A percentile compares a stretch with the other conserved stretches of the same genome.
phyloP scores from a whole-genome alignment of 805 yeast species.

The Starmera quercuum region DNA sequence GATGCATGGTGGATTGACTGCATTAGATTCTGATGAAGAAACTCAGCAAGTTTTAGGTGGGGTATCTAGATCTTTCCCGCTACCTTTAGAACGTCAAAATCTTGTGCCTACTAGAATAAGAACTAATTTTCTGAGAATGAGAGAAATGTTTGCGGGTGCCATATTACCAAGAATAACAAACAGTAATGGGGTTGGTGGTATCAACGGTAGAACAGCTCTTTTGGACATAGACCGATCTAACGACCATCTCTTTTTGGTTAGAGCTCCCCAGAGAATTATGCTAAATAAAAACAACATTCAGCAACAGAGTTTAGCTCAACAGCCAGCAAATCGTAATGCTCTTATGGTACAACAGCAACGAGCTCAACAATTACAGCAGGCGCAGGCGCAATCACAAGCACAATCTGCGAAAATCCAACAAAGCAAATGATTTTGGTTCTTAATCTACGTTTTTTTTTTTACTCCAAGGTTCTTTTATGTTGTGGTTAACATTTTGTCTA shows the following conservation, averaged over 20 bases:
- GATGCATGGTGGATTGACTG: slow-evolving; percentile 31
- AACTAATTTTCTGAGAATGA: slow-evolving; percentile 70
- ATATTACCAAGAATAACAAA: slow-evolving; percentile 55
- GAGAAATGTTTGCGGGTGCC: slow-evolving; percentile 92
- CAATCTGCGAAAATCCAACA: too few species aligned
- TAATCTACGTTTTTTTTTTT: too few species aligned
- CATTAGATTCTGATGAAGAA: slow-evolving; percentile 75
- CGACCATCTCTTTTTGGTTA: slow-evolving; percentile 49
- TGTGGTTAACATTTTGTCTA: too few species aligned
- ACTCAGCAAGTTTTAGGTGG: slow-evolving; percentile 89
- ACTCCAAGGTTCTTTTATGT: too few species aligned
- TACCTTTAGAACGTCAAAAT: slow-evolving; percentile 75
- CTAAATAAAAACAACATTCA: slow-evolving; percentile 15
- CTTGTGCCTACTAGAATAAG: slow-evolving; percentile 65
- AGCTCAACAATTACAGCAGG: slow-evolving; percentile 5
- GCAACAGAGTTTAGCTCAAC: slow-evolving; percentile 3
- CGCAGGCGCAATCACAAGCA: background rate
- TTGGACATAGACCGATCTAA: slow-evolving; percentile 66
- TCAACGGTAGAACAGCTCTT: slow-evolving; percentile 73
- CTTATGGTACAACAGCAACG: slow-evolving; percentile 4
- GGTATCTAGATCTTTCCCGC: slow-evolving; percentile 67
- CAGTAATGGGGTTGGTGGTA: slow-evolving; percentile 59
- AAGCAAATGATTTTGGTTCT: too few species aligned
- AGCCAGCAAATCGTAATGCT: slow-evolving; percentile 5
- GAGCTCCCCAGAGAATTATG: slow-evolving; percentile 38